These are phyloP conservation scores for Ganoderma resinaceum DNA, from an alignment of 1,284 basidiomycete species.

Conservation along the genomic window DNA sequence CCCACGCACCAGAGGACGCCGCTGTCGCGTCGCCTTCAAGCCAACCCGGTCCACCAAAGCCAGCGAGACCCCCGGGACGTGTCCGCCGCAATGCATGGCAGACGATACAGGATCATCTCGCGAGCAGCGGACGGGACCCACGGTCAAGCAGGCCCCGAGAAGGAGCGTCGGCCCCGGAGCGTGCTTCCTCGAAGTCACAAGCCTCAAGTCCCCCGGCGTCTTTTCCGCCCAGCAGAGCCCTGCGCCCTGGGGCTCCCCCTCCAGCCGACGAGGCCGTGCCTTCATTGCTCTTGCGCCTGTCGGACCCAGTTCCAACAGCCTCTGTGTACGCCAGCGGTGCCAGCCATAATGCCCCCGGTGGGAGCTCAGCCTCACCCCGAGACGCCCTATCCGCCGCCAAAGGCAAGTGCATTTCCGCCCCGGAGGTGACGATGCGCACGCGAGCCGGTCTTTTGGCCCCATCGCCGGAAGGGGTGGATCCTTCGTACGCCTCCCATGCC, in stretches of 20 bases:
- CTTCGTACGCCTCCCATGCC: slow-evolving; percentile 10
- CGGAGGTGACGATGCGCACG: slow-evolving; percentile 43
- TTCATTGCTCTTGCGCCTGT: slow-evolving; percentile 34
- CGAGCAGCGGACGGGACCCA: slow-evolving; percentile 18
- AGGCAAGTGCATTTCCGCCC: slow-evolving; percentile 36
- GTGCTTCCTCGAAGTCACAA: slow-evolving; percentile 22
- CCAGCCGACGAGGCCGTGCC: slow-evolving; percentile 25
- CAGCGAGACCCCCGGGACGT: slow-evolving; percentile 13
- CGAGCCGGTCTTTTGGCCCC: slow-evolving; percentile 37
- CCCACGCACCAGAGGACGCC: neutral
- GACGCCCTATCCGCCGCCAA: slow-evolving; percentile 18
- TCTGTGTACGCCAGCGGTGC: slow-evolving; percentile 7
- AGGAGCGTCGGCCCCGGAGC: slow-evolving; percentile 17
- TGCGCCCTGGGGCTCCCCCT: slow-evolving; percentile 18
- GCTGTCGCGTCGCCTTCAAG: neutral
- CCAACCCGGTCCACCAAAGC: neutral
- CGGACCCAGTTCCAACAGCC: slow-evolving; percentile 25
- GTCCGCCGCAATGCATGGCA: slow-evolving; percentile 45
- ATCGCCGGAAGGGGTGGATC: slow-evolving; percentile 13
- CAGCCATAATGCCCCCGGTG: slow-evolving; percentile 6
- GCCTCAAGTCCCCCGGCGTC: slow-evolving; percentile 12
- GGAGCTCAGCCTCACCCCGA: slow-evolving; percentile 17
- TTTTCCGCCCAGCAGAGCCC: slow-evolving; percentile 23
- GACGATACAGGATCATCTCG: slow-evolving; percentile 58
- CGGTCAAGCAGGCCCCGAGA: slow-evolving; percentile 15